phyloP scores from a whole-genome alignment of 129 eudicot species.

The Helianthus annuus region HanXRQr2.0-SUNRISE NC_035434.2:36500153-36500652 shows the following conservation, averaged over 20 bases:
- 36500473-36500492: conserved; percentile 65
- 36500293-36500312: conserved; percentile 68
- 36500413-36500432: conserved; percentile 40
- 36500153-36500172: not conserved
- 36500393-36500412: conserved; percentile 31
- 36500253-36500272: conserved; percentile 38
- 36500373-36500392: conserved; percentile 67
- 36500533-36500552: not conserved
- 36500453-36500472: conserved; percentile 86
- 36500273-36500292: conserved; percentile 47
- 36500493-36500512: conserved; percentile 46
- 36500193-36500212: not conserved
- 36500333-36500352: conserved; percentile 64
- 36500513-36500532: not conserved
- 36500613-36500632: not conserved
- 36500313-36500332: conserved; percentile 62
- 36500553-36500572: not conserved
- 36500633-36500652: not conserved
- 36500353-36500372: conserved; percentile 65
- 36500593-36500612: not conserved
- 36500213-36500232: not conserved
- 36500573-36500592: not conserved
- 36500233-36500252: conserved; percentile 40
- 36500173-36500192: conserved; percentile 12
- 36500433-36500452: conserved; percentile 63